These are phyloP conservation scores for Dendrocalamus sinicus DNA, from an alignment of 176 grass and related monocot species.

Conservation along the genomic window DNA sequence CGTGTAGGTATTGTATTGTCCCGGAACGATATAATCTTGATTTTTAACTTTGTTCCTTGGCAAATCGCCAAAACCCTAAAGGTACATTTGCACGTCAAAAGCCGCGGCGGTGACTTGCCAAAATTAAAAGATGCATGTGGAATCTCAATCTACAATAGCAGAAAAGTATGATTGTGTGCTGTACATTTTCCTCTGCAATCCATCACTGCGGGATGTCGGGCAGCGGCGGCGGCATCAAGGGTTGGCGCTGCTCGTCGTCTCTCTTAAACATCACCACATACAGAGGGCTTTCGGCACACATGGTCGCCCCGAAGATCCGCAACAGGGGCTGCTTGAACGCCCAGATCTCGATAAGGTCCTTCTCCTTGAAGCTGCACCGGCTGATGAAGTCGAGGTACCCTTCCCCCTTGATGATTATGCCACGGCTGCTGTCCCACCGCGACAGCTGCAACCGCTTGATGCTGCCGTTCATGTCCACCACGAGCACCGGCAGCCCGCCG, in stretches of 20 bases:
- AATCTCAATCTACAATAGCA: neutral
- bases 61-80: neutral
- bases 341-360: constrained; percentile 13
- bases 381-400: constrained; percentile 21
- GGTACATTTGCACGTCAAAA: neutral
- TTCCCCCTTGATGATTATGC: constrained; percentile 30
- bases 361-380: neutral
- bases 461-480: neutral
- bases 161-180: neutral
- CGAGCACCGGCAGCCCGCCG: constrained; percentile 27
- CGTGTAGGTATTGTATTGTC: too few relatives aligned
- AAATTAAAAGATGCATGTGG: neutral
- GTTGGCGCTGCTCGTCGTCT: neutral
- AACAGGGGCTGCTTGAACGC: constrained; percentile 18
- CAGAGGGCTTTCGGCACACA: neutral
- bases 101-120: neutral
- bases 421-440: constrained; percentile 25
- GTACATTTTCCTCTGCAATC: too few relatives aligned
- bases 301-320: neutral
- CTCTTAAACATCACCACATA: neutral
- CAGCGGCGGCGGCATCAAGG: neutral
- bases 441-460: neutral
- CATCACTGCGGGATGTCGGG: neutral
- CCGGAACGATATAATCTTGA: too few relatives aligned
- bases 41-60: too few relatives aligned